These are phyloP conservation scores for Tetradesmus obliquus DNA, from an alignment of 139 green algal genomes.

Conservation along the genomic window DNA sequence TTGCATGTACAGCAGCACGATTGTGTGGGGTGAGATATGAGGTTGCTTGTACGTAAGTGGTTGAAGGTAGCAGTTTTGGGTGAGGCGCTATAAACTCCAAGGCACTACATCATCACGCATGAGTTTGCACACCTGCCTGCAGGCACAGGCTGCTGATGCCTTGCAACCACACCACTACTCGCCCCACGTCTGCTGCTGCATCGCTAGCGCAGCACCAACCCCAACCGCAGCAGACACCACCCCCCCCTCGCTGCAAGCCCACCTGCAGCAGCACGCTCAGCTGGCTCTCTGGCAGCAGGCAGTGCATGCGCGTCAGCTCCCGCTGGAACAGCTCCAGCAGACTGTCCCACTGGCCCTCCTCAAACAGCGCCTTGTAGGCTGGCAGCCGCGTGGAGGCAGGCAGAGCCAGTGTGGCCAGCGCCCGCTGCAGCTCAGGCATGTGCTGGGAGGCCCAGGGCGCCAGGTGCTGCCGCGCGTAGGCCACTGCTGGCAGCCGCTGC, in stretches of 20 bases:
- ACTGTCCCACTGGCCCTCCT: conserved; percentile 64
- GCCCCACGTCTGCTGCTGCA: too few relatives aligned
- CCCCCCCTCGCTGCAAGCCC: neutral
- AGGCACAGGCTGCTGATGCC: too few relatives aligned
- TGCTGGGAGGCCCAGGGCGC: conserved; percentile 50
- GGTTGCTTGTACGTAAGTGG: too few relatives aligned
- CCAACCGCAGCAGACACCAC: neutral
- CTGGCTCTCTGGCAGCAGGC: conserved; percentile 77
- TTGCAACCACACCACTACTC: too few relatives aligned
- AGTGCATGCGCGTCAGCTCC: conserved; percentile 88
- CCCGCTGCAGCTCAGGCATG: conserved; percentile 89
- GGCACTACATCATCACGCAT: too few relatives aligned
- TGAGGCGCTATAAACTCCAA: too few relatives aligned
- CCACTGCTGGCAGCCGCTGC: conserved; percentile 75
- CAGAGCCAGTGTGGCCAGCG: conserved; percentile 86
- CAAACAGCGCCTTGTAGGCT: conserved; percentile 73
- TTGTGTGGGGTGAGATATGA: neutral
- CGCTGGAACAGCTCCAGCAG: conserved; percentile 77
- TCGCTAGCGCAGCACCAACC: too few relatives aligned
- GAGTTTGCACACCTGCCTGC: too few relatives aligned
- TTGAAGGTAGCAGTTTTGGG: neutral
- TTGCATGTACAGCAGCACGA: neutral
- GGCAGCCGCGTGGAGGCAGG: conserved; percentile 58
- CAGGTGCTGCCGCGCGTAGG: conserved; percentile 73
- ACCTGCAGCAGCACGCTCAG: conserved; percentile 85